Evolutionary conservation across 768 basidiomycete species (phyloP).

Genomic region (Pleurotus salmoneostramineus): DNA sequence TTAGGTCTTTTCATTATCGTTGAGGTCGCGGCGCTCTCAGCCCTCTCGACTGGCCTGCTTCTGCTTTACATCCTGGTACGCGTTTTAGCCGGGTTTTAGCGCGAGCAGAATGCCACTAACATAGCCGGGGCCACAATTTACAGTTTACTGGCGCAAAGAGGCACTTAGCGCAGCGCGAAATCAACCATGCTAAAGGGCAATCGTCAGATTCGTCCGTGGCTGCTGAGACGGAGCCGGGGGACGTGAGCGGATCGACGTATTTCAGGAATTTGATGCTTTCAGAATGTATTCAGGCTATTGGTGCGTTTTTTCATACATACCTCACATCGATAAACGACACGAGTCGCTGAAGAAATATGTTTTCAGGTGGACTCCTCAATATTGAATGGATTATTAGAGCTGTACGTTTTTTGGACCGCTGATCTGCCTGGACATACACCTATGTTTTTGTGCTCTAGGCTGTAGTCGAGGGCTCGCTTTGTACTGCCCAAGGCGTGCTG

Average conservation of each 20-base stretch:
- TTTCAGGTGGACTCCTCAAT: slow-evolving; percentile 32
- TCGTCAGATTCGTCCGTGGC: background rate
- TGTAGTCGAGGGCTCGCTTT: slow-evolving; percentile 24
- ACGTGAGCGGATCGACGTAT: slow-evolving; percentile 31
- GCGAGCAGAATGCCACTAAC: background rate
- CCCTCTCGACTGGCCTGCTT: slow-evolving; percentile 16
- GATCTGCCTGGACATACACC: slow-evolving; percentile 7
- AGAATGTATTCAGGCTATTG: slow-evolving; percentile 42
- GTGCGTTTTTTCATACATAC: slow-evolving; percentile 11
- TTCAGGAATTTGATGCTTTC: slow-evolving; percentile 46
- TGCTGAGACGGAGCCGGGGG: slow-evolving; percentile 8
- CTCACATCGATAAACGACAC: too few species aligned
- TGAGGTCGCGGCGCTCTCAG: slow-evolving; percentile 15
- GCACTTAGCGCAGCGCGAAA: background rate
- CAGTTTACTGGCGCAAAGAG: background rate
- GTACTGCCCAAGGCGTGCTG: slow-evolving; percentile 33
- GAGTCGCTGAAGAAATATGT: background rate
- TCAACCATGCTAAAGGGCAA: background rate
- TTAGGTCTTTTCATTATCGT: background rate
- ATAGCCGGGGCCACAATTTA: background rate
- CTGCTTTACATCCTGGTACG: slow-evolving; percentile 21
- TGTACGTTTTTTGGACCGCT: slow-evolving; percentile 17
- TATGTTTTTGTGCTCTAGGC: slow-evolving; percentile 3
- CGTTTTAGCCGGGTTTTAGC: background rate
- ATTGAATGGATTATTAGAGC: slow-evolving; percentile 28